A percentile compares a stretch with the other conserved stretches of the same genome.
phyloP scores from a whole-genome alignment of 1,284 basidiomycete species.

The Pseudozyma sp. region DNA sequence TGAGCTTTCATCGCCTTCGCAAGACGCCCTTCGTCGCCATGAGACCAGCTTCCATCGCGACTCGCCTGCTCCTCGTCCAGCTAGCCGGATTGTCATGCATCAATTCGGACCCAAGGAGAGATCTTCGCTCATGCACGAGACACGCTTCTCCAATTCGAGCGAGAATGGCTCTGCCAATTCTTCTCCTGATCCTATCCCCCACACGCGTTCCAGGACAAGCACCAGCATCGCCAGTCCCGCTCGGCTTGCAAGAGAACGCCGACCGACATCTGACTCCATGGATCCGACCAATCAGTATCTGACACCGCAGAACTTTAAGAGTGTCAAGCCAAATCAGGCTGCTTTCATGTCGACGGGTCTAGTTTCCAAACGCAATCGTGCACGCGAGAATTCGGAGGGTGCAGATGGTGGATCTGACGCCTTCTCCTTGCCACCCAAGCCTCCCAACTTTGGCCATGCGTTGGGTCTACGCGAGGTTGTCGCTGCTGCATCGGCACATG shows the following conservation, averaged over 20 bases:
- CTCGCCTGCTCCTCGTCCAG: conserved; percentile 34
- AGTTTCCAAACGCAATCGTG: conserved; percentile 66
- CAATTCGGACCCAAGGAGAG: conserved; percentile 52
- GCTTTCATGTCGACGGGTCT: conserved; percentile 71
- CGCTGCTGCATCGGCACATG: conserved; percentile 59
- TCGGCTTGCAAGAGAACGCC: conserved; percentile 31
- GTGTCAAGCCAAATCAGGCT: conserved; percentile 70
- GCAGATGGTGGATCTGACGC: conserved; percentile 40
- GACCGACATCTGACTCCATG: conserved; percentile 32
- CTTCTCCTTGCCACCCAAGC: conserved; percentile 45
- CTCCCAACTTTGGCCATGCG: conserved; percentile 52
- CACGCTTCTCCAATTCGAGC: conserved; percentile 38
- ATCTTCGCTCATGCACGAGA: conserved; percentile 55
- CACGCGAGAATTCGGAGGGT: conserved; percentile 38
- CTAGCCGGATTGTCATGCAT: conserved; percentile 14
- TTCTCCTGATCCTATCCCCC: conserved; percentile 39
- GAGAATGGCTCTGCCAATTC: conserved; percentile 38
- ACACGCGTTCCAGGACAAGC: conserved; percentile 34
- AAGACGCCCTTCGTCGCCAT: conserved; percentile 33
- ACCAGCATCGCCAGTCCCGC: conserved; percentile 36
- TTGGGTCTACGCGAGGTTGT: conserved; percentile 65
- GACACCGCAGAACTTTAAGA: conserved; percentile 70
- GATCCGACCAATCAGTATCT: conserved; percentile 41
- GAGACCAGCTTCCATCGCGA: conserved; percentile 43
- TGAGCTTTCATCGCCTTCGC: conserved; percentile 35